phyloP scores from a whole-genome alignment of 2,329 filamentous ascomycete genomes.

The Claviceps digitariae region DNA sequence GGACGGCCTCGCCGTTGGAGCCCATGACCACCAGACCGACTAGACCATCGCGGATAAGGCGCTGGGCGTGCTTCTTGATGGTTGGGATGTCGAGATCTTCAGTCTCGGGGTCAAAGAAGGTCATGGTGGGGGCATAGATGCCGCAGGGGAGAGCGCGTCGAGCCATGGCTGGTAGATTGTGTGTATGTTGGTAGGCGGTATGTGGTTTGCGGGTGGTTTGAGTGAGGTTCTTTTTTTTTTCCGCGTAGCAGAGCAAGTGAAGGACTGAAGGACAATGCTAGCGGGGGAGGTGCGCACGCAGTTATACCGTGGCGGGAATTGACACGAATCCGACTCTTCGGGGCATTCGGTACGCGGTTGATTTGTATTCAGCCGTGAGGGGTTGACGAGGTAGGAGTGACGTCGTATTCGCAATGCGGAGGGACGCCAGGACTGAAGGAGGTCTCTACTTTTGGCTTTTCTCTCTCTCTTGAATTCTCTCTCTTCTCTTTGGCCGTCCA shows the following conservation, averaged over 20 bases:
- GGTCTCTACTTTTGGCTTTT: too few species aligned
- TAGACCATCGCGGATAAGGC: slow-evolving; percentile 63
- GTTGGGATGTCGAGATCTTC: slow-evolving; percentile 72
- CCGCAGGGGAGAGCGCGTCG: slow-evolving; percentile 48
- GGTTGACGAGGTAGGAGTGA: too few species aligned
- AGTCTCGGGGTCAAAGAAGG: slow-evolving; percentile 73
- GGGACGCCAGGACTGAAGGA: neutral
- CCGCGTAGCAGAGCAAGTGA: neutral
- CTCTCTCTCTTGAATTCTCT: too few species aligned
- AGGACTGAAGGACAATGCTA: neutral
- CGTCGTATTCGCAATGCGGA: too few species aligned
- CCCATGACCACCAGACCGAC: slow-evolving; percentile 78
- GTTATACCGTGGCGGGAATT: too few species aligned
- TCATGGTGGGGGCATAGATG: slow-evolving; percentile 83
- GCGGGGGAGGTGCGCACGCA: too few species aligned
- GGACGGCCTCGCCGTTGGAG: slow-evolving; percentile 80
- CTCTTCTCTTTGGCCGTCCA: neutral
- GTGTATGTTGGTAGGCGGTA: neutral
- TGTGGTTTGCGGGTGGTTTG: neutral
- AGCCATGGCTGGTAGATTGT: neutral
- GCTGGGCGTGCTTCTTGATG: slow-evolving; percentile 69
- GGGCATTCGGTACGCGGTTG: too few species aligned
- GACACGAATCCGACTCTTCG: too few species aligned
- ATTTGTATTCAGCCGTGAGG: too few species aligned
- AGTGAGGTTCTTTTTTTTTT: neutral